phyloP scores from a whole-genome alignment of 495 filamentous ascomycete species.

The Cetradonia linearis region DNA sequence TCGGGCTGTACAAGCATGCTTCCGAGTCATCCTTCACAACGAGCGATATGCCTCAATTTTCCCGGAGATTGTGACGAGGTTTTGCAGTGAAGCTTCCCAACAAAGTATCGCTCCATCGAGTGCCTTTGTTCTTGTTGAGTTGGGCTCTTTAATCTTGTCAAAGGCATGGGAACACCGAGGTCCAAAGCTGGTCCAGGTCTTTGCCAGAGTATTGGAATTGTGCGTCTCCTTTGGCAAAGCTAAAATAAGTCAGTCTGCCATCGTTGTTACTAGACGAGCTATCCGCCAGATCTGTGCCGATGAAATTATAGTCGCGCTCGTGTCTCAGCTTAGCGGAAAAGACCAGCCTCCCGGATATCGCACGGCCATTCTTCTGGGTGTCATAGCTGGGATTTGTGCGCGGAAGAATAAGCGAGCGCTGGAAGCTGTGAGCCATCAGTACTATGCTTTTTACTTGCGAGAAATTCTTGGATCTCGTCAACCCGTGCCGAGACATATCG shows the following conservation, averaged over 20 bases:
- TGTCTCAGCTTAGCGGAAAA: constrained; percentile 48
- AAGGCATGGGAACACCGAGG: constrained; percentile 55
- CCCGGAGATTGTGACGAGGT: constrained; percentile 17
- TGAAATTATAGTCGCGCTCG: constrained; percentile 33
- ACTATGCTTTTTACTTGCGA: constrained; percentile 70
- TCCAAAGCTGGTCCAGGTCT: constrained; percentile 47
- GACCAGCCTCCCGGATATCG: constrained; percentile 30
- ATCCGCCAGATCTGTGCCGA: constrained; percentile 54
- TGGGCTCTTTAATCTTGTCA: constrained; percentile 64
- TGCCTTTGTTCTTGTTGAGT: constrained; percentile 83
- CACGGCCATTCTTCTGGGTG: constrained; percentile 52
- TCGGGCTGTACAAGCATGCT: constrained; percentile 65
- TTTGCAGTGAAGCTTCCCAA: constrained; percentile 60
- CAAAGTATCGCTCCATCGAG: constrained; percentile 61
- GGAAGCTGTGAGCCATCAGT: constrained; percentile 47
- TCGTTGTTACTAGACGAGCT: constrained; percentile 62
- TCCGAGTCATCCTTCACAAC: constrained; percentile 50
- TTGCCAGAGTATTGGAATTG: constrained; percentile 63
- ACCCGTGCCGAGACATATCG: constrained; percentile 59
- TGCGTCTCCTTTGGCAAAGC: constrained; percentile 50
- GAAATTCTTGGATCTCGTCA: constrained; percentile 76
- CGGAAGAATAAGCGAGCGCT: constrained; percentile 52
- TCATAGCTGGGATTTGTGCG: constrained; percentile 74
- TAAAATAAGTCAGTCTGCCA: constrained; percentile 52
- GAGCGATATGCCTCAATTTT: constrained; percentile 30